These are phyloP conservation scores for Globisporangium barbulae DNA, from an alignment of 352 stramenopile species.

Conservation along the genomic window DNA sequence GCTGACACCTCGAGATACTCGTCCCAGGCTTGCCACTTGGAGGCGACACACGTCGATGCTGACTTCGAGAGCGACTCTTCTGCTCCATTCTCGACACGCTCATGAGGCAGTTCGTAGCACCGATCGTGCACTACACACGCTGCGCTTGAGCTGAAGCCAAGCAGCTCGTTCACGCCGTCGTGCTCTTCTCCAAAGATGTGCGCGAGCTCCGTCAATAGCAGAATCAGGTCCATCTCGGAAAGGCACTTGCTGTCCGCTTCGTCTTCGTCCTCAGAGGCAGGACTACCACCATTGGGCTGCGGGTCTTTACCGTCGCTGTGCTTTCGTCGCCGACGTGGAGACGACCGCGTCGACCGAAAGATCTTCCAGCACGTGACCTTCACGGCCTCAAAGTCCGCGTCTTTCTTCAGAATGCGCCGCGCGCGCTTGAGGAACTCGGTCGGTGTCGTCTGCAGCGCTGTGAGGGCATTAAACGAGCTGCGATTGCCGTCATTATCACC, in stretches of 20 bases:
- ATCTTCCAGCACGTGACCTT: constrained; percentile 21
- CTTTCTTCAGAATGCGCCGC: constrained; percentile 12
- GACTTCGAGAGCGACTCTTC: not conserved
- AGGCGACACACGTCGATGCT: constrained; percentile 8
- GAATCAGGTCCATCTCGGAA: constrained; percentile 17
- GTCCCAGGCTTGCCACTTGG: constrained; percentile 28
- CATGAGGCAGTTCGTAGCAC: constrained; percentile 12
- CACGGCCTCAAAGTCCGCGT: constrained; percentile 21
- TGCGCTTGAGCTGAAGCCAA: constrained; percentile 9
- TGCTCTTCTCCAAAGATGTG: constrained; percentile 33
- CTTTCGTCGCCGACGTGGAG: not conserved
- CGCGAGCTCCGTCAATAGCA: constrained; percentile 23
- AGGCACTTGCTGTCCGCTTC: constrained; percentile 6
- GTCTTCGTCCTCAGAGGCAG: not conserved
- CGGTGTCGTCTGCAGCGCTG: constrained; percentile 8
- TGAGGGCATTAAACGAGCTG: not conserved
- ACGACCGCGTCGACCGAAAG: not conserved
- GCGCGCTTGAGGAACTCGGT: constrained; percentile 12
- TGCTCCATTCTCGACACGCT: not conserved
- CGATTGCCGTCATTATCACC: no score
- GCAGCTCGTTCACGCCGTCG: constrained; percentile 21
- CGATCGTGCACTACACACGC: constrained; percentile 13
- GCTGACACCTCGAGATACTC: constrained; percentile 16
- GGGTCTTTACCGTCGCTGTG: constrained; percentile 1
- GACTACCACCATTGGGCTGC: not conserved